Evolutionary conservation across 208 protist species (phyloP), one percentile per base, ranked within the genome.

Genomic region (Wallacemonas sp.): DNA sequence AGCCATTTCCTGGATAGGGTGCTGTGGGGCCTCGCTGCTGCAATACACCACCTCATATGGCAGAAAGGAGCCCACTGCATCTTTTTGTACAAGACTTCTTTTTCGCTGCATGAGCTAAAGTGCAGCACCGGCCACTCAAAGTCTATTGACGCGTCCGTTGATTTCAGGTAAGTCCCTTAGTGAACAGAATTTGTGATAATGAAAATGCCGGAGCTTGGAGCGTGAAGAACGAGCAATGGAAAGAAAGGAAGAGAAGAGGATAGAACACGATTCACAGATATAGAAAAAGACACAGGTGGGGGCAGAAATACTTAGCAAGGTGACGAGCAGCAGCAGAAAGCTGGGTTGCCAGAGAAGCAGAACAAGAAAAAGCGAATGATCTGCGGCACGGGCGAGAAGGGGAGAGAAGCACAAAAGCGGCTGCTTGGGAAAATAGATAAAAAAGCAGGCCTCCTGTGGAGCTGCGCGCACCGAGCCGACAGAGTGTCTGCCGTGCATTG

Each of bases 41-140:
- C 84, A 85, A 66, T 88, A 92, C 36, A 93, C 70, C 33, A 97
- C 54, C 63, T 94, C 90, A 61, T 93, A 97, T 26, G 85, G 78
- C 19, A 97, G 58, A 17, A 67, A 53, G 6, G 44, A 11, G 22
- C 64, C 56, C 3, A 24, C 21, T 11, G 19, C 34, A 42, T 54
- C 27, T 19, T 58, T 58, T 21, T 58, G 34, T 5, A 31, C 33
- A 12, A 39, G 6, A 27, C 51, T 39, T 58, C 22, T 33, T 17
- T 31, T 9, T 21, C 51, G 51, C 30, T 58, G 26, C 51, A 58
- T 58, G 6, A 36, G 28, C n/a, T n/a, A n/a, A n/a, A n/a, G n/a
- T n/a, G n/a, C n/a, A n/a, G n/a, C n/a, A n/a, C n/a, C n/a, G n/a
- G n/a, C n/a, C n/a, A n/a, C n/a, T n/a, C n/a, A n/a, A n/a, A n/a